Base-by-base conservation (phyloP, 2,329 filamentous ascomycete species). In the Pyricularia sp. region DNA sequence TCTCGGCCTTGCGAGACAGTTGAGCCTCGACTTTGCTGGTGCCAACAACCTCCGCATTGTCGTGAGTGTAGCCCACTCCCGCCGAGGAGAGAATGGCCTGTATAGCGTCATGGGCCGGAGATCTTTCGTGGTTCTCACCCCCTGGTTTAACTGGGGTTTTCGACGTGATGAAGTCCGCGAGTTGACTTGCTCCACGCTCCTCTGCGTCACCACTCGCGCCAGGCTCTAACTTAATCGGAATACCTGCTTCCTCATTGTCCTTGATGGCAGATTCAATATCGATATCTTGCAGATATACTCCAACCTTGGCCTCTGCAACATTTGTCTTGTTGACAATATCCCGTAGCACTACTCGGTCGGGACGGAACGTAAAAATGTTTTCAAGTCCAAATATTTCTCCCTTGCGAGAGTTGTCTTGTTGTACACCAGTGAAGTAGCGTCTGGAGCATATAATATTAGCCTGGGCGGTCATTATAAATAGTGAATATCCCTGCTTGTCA, bases 281-380 rank as follows among this genome's bases (percentile, higher is more conserved):
- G 23, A 97, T 85, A 68, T 92, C 90, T n/a, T 90, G 84, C 33
- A 97, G 88, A 31, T 87, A 85, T 11, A 98, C 91, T 0, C 93
- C 94, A 0, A 91, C 93, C 75, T 90, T 92, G 61, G 92, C 92
- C 80, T 99, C 95, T 4, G 95, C 95, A 67, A 99, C 89, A 75
- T 99, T 99, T 31, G 95, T 98, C 79, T 97, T 97, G 82, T 98
- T 97, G 74, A 99, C 93, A 73, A 99, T 98, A 69, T 97, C 93
- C n/a, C 92, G 87, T 5, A 98, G 85, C 17, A 97, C 85, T 14
- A 96, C 86, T 70, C 91, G 91, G 72, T 94, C 87, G 65, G 88
- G 87, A 71, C 93, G 89, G 71, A 92, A 97, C 0, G 88, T 88
- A 73, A 99, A 93, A 14, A 99, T 85, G 73, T 99, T 99, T 26